Percentiles rank a stretch among this genome's conserved stretches.
phyloP scores from a whole-genome alignment of 2,329 filamentous ascomycete genomes.

The Fusarium nygamai region DNA sequence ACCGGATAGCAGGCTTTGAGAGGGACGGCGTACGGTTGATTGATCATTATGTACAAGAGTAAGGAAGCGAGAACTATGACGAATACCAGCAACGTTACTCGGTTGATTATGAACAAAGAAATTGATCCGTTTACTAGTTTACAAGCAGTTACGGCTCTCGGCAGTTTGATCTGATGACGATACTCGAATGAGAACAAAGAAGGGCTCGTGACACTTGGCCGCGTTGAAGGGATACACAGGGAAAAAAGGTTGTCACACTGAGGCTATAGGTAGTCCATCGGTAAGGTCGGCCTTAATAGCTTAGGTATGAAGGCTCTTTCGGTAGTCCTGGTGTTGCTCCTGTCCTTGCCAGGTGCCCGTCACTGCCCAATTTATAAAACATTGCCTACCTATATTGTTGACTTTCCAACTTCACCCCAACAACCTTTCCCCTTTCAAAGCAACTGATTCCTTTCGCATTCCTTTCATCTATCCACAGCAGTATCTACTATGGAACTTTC shows the following conservation, averaged over 20 bases:
- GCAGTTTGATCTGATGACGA: constrained; percentile 2
- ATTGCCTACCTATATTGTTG: not conserved
- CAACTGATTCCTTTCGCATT: not conserved
- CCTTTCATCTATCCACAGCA: not conserved
- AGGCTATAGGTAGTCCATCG: not conserved
- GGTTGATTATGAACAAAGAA: constrained; percentile 23
- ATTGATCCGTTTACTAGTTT: not conserved
- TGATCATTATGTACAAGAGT: constrained; percentile 11
- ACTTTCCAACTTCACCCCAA: not conserved
- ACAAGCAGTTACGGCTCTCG: not conserved
- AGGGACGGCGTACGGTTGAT: constrained; percentile 20
- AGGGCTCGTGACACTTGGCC: constrained; percentile 23
- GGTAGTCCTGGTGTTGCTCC: not conserved
- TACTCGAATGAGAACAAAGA: constrained; percentile 31
- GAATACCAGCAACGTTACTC: constrained; percentile 22
- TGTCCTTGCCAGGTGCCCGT: constrained; percentile 12
- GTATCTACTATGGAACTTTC: constrained; percentile 22
- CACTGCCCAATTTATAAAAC: constrained; percentile 1
- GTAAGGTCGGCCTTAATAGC: not conserved
- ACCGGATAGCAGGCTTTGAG: not conserved
- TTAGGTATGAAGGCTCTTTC: not conserved
- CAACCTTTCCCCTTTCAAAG: not conserved
- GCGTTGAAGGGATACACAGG: constrained; percentile 5
- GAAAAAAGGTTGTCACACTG: constrained; percentile 23
- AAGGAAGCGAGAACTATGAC: constrained; percentile 8